Percentiles rank a stretch among this genome's conserved stretches.
These are phyloP conservation scores for Psophocarpus tetragonolobus DNA, from an alignment of 306 rosid genomes.

Conservation along the genomic window DNA sequence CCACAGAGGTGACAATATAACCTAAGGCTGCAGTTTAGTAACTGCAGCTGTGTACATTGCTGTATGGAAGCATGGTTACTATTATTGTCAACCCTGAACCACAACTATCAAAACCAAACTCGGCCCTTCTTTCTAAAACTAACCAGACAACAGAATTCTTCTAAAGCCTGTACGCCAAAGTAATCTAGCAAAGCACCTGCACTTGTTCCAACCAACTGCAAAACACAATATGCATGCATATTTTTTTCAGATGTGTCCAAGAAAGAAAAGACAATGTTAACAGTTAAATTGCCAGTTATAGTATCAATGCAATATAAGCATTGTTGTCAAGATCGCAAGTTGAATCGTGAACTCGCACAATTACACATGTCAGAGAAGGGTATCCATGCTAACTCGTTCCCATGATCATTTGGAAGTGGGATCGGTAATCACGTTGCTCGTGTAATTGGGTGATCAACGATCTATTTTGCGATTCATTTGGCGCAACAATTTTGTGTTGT, in stretches of 20 bases:
- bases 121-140: constrained; percentile 4
- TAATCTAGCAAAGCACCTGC: constrained; percentile 8
- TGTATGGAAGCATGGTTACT: background rate
- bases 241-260: constrained; percentile 11
- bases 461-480: too few species aligned
- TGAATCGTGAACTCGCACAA: too few species aligned
- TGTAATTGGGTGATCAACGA: too few species aligned
- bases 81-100: background rate
- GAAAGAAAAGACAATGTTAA: background rate
- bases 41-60: too few species aligned
- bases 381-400: too few species aligned
- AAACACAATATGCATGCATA: constrained; percentile 3
- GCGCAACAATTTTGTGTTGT: too few species aligned
- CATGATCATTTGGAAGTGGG: too few species aligned
- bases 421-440: too few species aligned
- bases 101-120: constrained; percentile 24
- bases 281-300: background rate
- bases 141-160: background rate
- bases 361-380: too few species aligned
- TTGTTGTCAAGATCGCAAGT: too few species aligned
- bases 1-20: too few species aligned
- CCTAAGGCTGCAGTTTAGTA: too few species aligned
- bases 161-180: background rate
- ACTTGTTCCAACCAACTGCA: background rate
- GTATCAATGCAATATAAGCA: background rate